Evolutionary conservation across 2,329 filamentous ascomycete species (phyloP).

Genomic region (Phoma sp.): DNA sequence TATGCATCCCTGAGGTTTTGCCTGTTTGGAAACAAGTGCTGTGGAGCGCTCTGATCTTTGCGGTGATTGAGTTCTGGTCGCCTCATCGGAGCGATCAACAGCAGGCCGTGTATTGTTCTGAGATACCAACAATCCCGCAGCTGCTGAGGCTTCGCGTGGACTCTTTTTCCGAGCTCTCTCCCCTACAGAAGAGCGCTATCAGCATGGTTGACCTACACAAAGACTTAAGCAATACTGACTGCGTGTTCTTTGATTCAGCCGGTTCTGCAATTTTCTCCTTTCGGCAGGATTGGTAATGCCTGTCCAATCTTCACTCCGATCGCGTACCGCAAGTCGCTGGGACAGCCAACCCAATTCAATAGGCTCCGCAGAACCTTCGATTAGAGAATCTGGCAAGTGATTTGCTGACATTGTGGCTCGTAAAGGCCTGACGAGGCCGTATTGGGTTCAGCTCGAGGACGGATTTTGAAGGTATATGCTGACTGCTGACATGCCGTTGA

Average conservation of each 20-base stretch:
- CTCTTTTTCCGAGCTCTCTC: neutral
- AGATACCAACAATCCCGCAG: neutral
- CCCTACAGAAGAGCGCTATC: neutral
- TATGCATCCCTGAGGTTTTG: slow-evolving; percentile 9
- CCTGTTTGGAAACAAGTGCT: neutral
- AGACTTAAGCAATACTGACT: slow-evolving; percentile 6
- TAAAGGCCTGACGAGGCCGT: neutral
- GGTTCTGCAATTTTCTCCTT: slow-evolving; percentile 29
- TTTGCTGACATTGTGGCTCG: slow-evolving; percentile 1
- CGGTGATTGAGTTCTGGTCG: neutral
- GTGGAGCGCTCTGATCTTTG: too few species aligned
- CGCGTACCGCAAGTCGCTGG: slow-evolving; percentile 16
- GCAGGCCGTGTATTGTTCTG: neutral
- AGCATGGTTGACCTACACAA: neutral
- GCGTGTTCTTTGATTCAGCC: slow-evolving; percentile 27
- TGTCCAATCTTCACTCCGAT: slow-evolving; percentile 27
- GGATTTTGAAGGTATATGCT: slow-evolving; percentile 12
- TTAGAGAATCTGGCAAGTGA: neutral
- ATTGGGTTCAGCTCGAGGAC: neutral
- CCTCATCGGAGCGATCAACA: neutral
- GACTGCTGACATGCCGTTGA: slow-evolving; percentile 1
- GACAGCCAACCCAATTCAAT: slow-evolving; percentile 22
- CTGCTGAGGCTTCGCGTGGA: neutral
- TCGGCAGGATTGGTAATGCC: slow-evolving; percentile 23
- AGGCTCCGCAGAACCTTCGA: neutral